A percentile compares a stretch with the other conserved stretches of the same genome.
These are phyloP conservation scores for Tetrapisispora iriomotensis DNA, from an alignment of 805 yeast genomes.

Conservation along the genomic window DNA sequence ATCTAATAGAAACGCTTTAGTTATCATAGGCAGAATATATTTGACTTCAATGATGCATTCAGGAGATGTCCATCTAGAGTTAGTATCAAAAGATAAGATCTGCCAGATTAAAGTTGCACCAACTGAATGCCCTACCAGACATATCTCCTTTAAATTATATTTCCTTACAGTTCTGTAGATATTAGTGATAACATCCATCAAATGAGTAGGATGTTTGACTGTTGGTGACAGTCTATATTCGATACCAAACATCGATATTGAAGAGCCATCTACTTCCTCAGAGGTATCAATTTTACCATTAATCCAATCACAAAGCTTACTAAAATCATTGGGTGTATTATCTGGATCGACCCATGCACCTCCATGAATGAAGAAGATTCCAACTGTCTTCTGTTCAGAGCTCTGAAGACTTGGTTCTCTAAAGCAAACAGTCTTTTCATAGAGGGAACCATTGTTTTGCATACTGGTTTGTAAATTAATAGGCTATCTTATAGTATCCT, in stretches of 20 bases:
- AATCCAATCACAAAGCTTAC: constrained; percentile 18
- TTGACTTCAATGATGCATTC: constrained; percentile 1
- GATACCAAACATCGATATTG: constrained; percentile 24
- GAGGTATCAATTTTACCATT: constrained; percentile 7
- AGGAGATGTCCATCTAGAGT: not conserved
- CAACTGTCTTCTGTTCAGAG: not conserved
- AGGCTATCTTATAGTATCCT: no score
- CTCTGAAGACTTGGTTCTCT: not conserved
- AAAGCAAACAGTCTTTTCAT: not conserved
- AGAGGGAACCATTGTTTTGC: no score
- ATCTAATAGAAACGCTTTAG: constrained; percentile 39
- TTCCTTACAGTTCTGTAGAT: constrained; percentile 22
- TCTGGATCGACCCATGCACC: constrained; percentile 79
- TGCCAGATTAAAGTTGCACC: constrained; percentile 65
- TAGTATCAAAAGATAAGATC: constrained; percentile 21
- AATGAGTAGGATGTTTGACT: constrained; percentile 50
- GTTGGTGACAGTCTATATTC: constrained; percentile 65
- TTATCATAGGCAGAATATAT: constrained; percentile 8
- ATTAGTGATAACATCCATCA: constrained; percentile 44
- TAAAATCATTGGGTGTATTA: constrained; percentile 51
- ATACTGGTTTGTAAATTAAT: no score
- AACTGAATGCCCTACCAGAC: constrained; percentile 65
- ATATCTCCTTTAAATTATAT: constrained; percentile 21
- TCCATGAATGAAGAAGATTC: constrained; percentile 61
- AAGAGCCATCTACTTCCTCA: not conserved